Evolutionary conservation across 2,329 filamentous ascomycete species (phyloP), one percentile per base, ranked within the genome.

Genomic region (Dactylellina drechsleri): DNA sequence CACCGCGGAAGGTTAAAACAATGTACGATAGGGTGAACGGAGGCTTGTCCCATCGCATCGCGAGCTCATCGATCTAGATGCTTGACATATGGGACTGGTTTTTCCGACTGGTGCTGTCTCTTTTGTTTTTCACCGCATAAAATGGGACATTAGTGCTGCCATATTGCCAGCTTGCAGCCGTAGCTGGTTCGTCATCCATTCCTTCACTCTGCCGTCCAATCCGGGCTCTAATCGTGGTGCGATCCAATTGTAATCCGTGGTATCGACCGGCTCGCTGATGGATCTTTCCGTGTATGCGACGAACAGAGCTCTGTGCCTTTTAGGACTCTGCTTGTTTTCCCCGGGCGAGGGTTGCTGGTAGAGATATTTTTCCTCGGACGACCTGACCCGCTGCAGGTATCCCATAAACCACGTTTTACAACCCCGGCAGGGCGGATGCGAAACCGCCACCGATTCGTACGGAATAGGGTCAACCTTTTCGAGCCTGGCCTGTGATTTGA

Each of bases 371-470:
- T 66, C 64, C 26, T 66, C 64, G 18, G 64, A 58, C 18, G 64
- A 66, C 54, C 64, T 40, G 18, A 66, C 64, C 41, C 53, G 64
- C 53, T 66, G 64, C 23, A 58, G 26, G 16, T 66, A 66, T 54
- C 52, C 64, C 64, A 66, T 66, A 54, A 66, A 66, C 64, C 64
- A 66, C 26, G 64, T 59, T 47, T 66, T 66, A 40, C 64, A 66
- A 41, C 40, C 64, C 40, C 64, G 53, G 31, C 64, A 66, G 5
- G 64, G 64, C 41, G 64, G 64, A n/a, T 50, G 40, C 15, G 64
- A 66, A 16, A 66, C 54, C 20, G 64, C 64, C 8, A 66, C 45
- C 18, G 64, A 66, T 36, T 58, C 54, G 64, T 66, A 66, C 1
- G 64, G 64, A 20, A 28, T 66, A 15, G 26, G 28, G 26, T 66